A percentile compares a stretch with the other conserved stretches of the same genome.
These are phyloP conservation scores for Hanseniaspora osmophila DNA, from an alignment of 805 yeast genomes.

Conservation along the genomic window DNA sequence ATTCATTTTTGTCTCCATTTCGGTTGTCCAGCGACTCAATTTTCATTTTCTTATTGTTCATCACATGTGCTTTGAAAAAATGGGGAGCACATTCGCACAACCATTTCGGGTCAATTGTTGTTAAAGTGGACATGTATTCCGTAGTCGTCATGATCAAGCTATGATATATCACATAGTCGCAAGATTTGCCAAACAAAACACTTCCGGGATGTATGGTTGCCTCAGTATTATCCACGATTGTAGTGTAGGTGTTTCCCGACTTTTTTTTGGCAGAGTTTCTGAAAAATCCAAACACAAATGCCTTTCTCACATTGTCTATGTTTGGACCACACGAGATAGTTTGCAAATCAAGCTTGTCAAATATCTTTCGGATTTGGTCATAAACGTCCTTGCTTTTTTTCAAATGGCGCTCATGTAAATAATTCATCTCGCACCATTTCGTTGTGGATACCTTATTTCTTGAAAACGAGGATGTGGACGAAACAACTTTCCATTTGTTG, in stretches of 20 bases:
- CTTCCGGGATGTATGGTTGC: constrained; percentile 79
- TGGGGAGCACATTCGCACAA: constrained; percentile 53
- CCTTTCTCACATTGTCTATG: constrained; percentile 41
- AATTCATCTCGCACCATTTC: constrained; percentile 71
- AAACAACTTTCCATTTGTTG: constrained; percentile 55
- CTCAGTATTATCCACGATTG: constrained; percentile 54
- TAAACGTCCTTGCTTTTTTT: constrained; percentile 68
- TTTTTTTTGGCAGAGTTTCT: constrained; percentile 53
- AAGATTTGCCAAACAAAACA: constrained; percentile 35
- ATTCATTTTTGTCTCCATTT: constrained; percentile 48
- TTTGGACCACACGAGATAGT: constrained; percentile 40
- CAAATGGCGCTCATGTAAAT: constrained; percentile 65
- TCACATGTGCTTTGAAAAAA: constrained; percentile 54
- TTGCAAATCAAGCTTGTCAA: constrained; percentile 34
- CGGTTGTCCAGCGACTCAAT: constrained; percentile 61
- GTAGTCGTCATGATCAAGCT: constrained; percentile 68
- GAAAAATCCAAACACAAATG: constrained; percentile 56
- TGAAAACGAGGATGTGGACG: constrained; percentile 27
- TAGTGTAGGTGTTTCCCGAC: constrained; percentile 60
- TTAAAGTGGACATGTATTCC: constrained; percentile 85
- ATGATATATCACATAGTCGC: constrained; percentile 73
- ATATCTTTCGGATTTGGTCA: constrained; percentile 46
- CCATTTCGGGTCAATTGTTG: constrained; percentile 75
- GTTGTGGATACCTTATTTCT: neutral
- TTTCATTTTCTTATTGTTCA: constrained; percentile 42